Percentiles rank a stretch among this genome's conserved stretches.
Evolutionary conservation across 345 rosid genomes (phyloP).

Genomic region (Brassica incana): DNA sequence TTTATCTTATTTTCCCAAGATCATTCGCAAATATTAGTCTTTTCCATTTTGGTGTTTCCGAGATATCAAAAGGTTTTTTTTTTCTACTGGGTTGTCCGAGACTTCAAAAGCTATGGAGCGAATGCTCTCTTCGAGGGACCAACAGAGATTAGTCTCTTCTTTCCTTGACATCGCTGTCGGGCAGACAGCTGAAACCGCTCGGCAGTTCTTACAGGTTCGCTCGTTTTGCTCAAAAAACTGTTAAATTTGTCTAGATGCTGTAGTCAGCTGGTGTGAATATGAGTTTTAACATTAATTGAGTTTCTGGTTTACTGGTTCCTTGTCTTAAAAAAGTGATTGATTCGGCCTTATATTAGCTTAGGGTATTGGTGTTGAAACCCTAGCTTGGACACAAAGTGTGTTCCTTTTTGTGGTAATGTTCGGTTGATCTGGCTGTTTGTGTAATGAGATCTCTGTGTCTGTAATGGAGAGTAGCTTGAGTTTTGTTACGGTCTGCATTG

Average conservation of each 20-base stretch:
- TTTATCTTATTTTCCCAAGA: not conserved
- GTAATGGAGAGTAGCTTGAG: slow-evolving; percentile 17
- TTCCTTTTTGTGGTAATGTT: not conserved
- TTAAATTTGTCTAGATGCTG: slow-evolving; percentile 23
- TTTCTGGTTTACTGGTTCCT: not conserved
- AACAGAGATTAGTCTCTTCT: slow-evolving; percentile 80
- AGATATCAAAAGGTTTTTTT: not conserved
- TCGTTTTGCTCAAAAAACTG: slow-evolving; percentile 14
- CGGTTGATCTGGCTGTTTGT: slow-evolving; percentile 11
- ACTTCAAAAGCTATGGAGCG: slow-evolving; percentile 43
- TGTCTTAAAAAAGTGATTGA: not conserved
- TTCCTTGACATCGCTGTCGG: slow-evolving; percentile 98
- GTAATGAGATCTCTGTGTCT: slow-evolving; percentile 16
- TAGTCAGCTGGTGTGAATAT: not conserved
- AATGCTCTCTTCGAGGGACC: slow-evolving; percentile 51
- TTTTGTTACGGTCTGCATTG: slow-evolving; percentile 22
- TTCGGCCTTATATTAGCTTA: slow-evolving; percentile 8
- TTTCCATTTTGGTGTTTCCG: not conserved
- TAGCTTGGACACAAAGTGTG: not conserved
- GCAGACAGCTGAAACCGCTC: slow-evolving; percentile 84
- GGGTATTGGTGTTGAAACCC: not conserved
- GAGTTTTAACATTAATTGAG: slow-evolving; percentile 20
- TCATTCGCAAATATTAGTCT: not conserved
- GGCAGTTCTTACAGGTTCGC: slow-evolving; percentile 80
- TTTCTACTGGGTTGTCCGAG: not conserved